These are phyloP conservation scores for Phialophora chinensis DNA, from an alignment of 2,329 filamentous ascomycete genomes.

Conservation along the genomic window DNA sequence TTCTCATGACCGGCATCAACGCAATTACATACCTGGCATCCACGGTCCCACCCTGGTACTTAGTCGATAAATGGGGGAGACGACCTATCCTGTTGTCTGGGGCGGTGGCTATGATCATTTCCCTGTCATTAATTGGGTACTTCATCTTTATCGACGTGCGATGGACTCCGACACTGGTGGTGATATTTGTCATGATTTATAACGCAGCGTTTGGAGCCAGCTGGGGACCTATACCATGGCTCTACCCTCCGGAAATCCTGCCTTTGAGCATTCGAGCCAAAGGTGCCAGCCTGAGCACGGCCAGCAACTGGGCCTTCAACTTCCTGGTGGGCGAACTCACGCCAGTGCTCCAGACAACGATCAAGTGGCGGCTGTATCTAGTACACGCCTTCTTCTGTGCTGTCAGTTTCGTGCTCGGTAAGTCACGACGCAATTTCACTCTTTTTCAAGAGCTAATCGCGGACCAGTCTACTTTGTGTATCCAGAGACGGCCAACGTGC, in stretches of 20 bases:
- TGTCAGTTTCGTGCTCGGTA: conserved; percentile 93
- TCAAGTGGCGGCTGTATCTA: conserved; percentile 92
- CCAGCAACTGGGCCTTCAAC: conserved; percentile 98
- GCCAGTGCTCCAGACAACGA: conserved; percentile 87
- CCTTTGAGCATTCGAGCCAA: conserved; percentile 96
- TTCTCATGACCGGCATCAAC: conserved; percentile 98
- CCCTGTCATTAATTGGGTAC: conserved; percentile 89
- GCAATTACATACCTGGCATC: conserved; percentile 88
- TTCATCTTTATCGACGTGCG: conserved; percentile 87
- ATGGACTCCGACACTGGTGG: conserved; percentile 81
- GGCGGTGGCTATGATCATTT: conserved; percentile 85
- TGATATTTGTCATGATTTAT: conserved; percentile 96
- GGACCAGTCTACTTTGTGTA: conserved; percentile 90
- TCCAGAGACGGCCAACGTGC: conserved; percentile 93
- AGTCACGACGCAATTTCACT: conserved; percentile 47
- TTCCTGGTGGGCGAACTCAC: conserved; percentile 97
- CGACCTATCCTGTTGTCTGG: conserved; percentile 88
- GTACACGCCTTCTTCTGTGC: conserved; percentile 97
- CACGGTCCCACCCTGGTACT: conserved; percentile 95
- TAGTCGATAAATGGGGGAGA: conserved; percentile 90
- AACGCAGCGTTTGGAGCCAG: conserved; percentile 95
- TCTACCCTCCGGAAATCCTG: conserved; percentile 98
- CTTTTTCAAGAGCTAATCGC: conserved; percentile 6
- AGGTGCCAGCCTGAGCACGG: conserved; percentile 93
- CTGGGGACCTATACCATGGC: conserved; percentile 98